phyloP scores from a whole-genome alignment of 768 basidiomycete species.

The Auriscalpium microsporum region DNA sequence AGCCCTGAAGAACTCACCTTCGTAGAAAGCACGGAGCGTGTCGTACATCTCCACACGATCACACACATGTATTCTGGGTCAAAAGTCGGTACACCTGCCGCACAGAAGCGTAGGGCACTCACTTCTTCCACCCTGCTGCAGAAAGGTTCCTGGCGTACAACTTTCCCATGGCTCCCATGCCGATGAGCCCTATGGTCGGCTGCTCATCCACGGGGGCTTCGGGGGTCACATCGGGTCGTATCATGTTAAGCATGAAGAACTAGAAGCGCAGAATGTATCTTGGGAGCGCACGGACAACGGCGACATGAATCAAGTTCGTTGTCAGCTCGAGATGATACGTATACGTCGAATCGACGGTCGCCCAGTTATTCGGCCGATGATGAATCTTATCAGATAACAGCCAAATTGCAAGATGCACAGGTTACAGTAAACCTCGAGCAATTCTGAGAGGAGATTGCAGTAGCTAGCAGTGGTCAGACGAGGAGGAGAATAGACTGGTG shows the following conservation, averaged over 20 bases:
- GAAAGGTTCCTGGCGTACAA: constrained; percentile 85
- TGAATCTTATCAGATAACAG: no score
- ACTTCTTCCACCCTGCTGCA: constrained; percentile 83
- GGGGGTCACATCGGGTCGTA: constrained; percentile 20
- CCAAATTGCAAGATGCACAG: no score
- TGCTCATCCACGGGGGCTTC: constrained; percentile 39
- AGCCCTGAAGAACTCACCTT: constrained; percentile 32
- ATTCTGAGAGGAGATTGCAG: no score
- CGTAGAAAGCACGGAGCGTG: constrained; percentile 47
- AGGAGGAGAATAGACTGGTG: no score
- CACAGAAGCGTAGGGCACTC: constrained; percentile 12
- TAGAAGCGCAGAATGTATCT: background rate
- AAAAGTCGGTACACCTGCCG: background rate
- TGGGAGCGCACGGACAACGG: no score
- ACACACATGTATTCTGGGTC: constrained; percentile 76
- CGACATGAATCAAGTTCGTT: no score
- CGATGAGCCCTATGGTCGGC: constrained; percentile 83
- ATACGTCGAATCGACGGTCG: no score
- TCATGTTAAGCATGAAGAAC: constrained; percentile 1
- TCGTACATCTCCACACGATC: constrained; percentile 73
- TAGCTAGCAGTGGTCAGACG: no score
- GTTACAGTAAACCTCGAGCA: no score
- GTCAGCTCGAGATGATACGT: no score
- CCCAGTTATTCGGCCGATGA: no score
- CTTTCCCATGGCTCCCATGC: constrained; percentile 95